phyloP scores from a whole-genome alignment of 83 land plant species.

The Isoetes engelmannii region DNA sequence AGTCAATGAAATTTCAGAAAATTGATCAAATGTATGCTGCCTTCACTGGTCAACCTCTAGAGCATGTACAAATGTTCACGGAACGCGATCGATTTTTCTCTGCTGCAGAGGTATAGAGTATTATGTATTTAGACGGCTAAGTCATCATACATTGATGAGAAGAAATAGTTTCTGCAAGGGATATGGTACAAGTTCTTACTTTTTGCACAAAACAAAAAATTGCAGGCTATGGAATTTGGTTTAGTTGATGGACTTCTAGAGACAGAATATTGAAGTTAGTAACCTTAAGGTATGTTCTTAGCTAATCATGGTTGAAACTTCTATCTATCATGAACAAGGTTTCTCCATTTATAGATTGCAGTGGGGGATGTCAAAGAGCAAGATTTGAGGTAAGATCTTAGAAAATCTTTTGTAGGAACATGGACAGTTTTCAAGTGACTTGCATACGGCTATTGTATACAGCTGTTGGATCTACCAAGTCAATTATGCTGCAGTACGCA shows the following conservation, averaged over 20 bases:
- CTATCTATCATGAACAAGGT: too few species aligned
- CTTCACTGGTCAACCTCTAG: constrained; percentile 81
- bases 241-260: constrained; percentile 79
- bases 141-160: not conserved
- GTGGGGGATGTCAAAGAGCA: too few species aligned
- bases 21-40: constrained; percentile 88
- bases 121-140: not conserved
- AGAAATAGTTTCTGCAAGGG: not conserved
- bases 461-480: too few species aligned
- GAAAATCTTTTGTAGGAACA: too few species aligned
- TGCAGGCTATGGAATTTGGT: constrained; percentile 90
- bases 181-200: not conserved
- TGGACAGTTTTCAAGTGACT: too few species aligned
- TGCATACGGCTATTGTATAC: too few species aligned
- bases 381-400: too few species aligned
- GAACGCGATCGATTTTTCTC: constrained; percentile 88
- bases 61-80: constrained; percentile 70
- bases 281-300: not conserved
- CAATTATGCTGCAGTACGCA: too few species aligned
- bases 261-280: constrained; percentile 53
- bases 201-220: not conserved
- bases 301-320: too few species aligned
- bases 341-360: too few species aligned
- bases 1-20: constrained; percentile 52
- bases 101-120: constrained; percentile 58